Evolutionary conservation across 805 yeast species (phyloP), one percentile per base, ranked within the genome.

Genomic region (Lachancea kluyveri): DNA sequence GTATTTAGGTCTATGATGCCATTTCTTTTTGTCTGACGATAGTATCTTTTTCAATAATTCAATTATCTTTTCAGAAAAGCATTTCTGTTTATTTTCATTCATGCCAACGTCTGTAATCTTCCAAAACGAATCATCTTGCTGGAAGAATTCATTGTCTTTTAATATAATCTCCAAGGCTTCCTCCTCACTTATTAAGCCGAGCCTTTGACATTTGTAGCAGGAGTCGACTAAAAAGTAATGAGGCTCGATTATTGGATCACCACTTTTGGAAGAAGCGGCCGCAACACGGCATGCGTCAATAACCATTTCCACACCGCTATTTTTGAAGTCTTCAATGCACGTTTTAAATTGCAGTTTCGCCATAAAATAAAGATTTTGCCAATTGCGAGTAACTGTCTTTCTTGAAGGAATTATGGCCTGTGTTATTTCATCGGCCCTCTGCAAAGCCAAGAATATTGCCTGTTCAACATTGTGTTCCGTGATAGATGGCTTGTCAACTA

Each of bases 1-100:
- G 48, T 70, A 87, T 2, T 73, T 67, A 1, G 96, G 94, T 32
- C 82, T 71, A 50, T 92, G 97, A 32, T 87, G 94, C 96, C 96
- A 87, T 32, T 77, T 83, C 51, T 78, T 83, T 51, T 81, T 87
- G 52, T 90, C 97, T 8, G 71, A 57, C 0, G 61, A 30, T 11
- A 69, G 55, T 3, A 85, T 49, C 35, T 62, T 70, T 23, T 59
- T 59, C 24, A 85, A 53, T 6, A 74, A 54, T 0, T 50, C 51
- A 1, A 79, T 58, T 3, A 79, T 57, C 8, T 60, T 44, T 6
- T 50, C 41, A 33, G 56, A 65, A 40, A 74, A 65, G 1, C 48
- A 50, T 3, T 43, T 26, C n/a, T 50, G 41, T 8, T 29, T 38
- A 12, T 43, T 39, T 11, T 41, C 35, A 8, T 40, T 15, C 1